Conservation (phyloP, 257 asterid genomes). For the Rhazya stricta region DNA sequence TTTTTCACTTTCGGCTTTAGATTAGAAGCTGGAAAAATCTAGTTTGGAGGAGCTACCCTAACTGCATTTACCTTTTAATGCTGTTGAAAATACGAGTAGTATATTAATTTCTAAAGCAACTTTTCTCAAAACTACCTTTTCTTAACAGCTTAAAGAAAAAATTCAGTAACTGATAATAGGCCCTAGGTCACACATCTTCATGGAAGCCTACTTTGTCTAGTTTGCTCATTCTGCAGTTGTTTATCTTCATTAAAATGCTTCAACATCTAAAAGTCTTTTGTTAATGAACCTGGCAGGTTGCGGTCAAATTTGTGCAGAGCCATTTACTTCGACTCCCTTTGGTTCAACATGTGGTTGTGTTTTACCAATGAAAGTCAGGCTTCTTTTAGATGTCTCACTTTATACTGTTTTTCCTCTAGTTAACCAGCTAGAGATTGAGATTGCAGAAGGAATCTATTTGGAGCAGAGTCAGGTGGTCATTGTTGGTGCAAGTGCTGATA, state of each 20-base stretch:
- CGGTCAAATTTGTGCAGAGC: constrained; percentile 75
- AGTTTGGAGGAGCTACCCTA: no score
- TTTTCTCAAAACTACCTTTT: no score
- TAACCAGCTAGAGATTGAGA: constrained; percentile 73
- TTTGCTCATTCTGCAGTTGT: constrained; percentile 2
- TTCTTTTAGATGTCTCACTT: constrained; percentile 67
- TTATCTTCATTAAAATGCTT: constrained; percentile 1
- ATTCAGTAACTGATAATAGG: no score
- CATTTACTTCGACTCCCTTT: constrained; percentile 71
- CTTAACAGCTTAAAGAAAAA: no score
- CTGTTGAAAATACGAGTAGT: no score
- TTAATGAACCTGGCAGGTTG: constrained; percentile 57
- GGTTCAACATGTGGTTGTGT: constrained; percentile 96
- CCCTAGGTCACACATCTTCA: background rate
- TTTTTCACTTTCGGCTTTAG: no score
- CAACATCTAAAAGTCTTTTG: constrained; percentile 13
- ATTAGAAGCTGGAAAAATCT: no score
- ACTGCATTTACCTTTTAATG: no score
- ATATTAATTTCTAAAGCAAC: no score
- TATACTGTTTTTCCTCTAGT: constrained; percentile 82
- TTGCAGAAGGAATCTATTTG: constrained; percentile 88
- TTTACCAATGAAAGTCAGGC: constrained; percentile 89
- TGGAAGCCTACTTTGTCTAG: background rate
- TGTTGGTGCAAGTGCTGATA: constrained; percentile 87
- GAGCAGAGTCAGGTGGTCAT: constrained; percentile 82